phyloP scores from a whole-genome alignment of 1,139 yeast genomes.

The Cylindricascospora bacillispora region DNA sequence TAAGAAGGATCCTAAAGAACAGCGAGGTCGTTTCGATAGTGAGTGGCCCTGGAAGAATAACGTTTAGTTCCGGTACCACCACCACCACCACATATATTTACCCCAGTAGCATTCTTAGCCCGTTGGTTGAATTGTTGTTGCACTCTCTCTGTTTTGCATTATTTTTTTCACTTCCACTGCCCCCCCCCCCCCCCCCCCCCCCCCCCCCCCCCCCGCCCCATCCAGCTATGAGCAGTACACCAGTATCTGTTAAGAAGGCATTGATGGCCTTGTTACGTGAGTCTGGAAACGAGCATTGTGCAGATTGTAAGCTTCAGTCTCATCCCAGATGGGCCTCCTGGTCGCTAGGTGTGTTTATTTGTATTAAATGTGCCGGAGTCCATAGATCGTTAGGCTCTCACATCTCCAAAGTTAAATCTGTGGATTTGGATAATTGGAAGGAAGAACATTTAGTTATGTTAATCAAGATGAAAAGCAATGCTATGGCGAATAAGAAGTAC shows the following conservation, averaged over 20 bases:
- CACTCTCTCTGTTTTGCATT: too few relatives aligned
- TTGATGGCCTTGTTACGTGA: slow-evolving; percentile 64
- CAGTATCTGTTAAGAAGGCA: slow-evolving; percentile 32
- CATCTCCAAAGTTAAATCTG: slow-evolving; percentile 73
- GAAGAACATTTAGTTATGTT: slow-evolving; percentile 79
- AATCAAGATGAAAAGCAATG: slow-evolving; percentile 77
- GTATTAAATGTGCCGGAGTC: slow-evolving; percentile 89
- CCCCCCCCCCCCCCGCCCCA: too few relatives aligned
- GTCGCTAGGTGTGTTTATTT: slow-evolving; percentile 85
- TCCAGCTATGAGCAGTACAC: slow-evolving; percentile 9
- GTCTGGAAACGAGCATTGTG: slow-evolving; percentile 65
- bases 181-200: too few relatives aligned
- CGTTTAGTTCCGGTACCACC: too few relatives aligned
- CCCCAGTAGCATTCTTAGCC: too few relatives aligned
- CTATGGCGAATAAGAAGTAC: slow-evolving; percentile 62
- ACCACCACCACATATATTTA: too few relatives aligned
- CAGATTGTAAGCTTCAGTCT: slow-evolving; percentile 78
- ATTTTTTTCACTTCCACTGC: too few relatives aligned
- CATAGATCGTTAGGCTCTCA: slow-evolving; percentile 95
- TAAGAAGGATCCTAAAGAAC: too few relatives aligned
- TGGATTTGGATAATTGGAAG: slow-evolving; percentile 94
- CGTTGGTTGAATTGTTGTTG: too few relatives aligned
- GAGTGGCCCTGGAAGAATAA: too few relatives aligned
- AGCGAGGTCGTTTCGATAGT: too few relatives aligned
- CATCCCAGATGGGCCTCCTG: slow-evolving; percentile 98